These are phyloP conservation scores for Carallia brachiata DNA, from an alignment of 345 rosid genomes.

Conservation along the genomic window DNA sequence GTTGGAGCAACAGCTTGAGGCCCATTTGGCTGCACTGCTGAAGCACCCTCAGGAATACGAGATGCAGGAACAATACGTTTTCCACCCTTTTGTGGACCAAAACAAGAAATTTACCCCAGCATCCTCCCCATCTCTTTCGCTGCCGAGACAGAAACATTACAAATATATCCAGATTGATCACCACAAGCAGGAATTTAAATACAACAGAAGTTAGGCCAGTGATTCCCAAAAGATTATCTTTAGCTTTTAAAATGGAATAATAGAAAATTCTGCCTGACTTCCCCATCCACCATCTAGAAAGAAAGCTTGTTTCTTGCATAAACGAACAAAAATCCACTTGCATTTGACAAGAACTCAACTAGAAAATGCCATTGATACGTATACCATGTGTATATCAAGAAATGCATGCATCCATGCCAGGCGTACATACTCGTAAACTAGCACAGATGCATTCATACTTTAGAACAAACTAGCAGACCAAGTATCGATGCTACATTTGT, in stretches of 20 bases:
- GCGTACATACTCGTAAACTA: no score
- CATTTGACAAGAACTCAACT: no score
- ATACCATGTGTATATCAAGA: no score
- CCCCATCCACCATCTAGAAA: no score
- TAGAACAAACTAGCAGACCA: no score
- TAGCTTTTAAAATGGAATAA: background rate
- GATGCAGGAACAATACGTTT: conserved; percentile 85
- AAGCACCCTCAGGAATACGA: conserved; percentile 74
- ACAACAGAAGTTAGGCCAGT: background rate
- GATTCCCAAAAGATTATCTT: background rate
- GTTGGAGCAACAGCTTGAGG: conserved; percentile 60
- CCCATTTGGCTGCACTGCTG: conserved; percentile 62
- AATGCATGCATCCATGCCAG: no score
- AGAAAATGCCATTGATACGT: no score
- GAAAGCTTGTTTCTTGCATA: no score
- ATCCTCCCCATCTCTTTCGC: conserved; percentile 89
- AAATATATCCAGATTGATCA: conserved; percentile 6
- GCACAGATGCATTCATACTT: no score
- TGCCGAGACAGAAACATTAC: conserved; percentile 32
- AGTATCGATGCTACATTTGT: no score
- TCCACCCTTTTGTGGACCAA: conserved; percentile 76
- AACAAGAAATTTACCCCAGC: conserved; percentile 85
- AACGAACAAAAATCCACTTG: no score
- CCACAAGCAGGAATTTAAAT: background rate
- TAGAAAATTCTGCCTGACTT: no score